Evolutionary conservation across 805 yeast genomes (phyloP).

Genomic region (Cyberlindnera maritima): DNA sequence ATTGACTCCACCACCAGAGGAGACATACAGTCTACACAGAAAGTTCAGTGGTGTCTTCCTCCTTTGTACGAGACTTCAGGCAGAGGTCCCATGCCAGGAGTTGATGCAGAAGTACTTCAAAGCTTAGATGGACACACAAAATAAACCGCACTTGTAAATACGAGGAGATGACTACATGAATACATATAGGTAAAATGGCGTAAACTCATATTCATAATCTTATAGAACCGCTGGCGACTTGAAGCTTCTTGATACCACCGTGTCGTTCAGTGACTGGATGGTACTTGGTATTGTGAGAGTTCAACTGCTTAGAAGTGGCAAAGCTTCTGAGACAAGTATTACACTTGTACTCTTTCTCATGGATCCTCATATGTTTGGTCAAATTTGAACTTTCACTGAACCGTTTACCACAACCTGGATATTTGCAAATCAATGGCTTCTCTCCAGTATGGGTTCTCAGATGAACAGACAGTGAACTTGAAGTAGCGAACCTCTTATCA

Average conservation of each 20-base stretch:
- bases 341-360: constrained; percentile 53
- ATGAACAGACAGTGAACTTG: constrained; percentile 81
- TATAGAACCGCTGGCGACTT: background rate
- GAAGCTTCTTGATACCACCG: background rate
- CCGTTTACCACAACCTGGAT: constrained; percentile 77
- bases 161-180: background rate
- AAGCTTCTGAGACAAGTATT: constrained; percentile 51
- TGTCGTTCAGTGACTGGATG: constrained; percentile 7
- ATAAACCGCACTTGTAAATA: constrained; percentile 2
- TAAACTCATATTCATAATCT: background rate
- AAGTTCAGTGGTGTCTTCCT: constrained; percentile 93
- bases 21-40: constrained; percentile 93
- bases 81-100: constrained; percentile 76
- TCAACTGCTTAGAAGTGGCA: constrained; percentile 39
- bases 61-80: constrained; percentile 81
- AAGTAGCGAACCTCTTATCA: constrained; percentile 76
- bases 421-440: constrained; percentile 77
- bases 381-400: constrained; percentile 89
- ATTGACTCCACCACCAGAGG: constrained; percentile 96
- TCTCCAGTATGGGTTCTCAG: constrained; percentile 86
- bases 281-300: constrained; percentile 35
- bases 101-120: constrained; percentile 69
- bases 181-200: background rate
- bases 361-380: constrained; percentile 84
- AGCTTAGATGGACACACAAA: background rate